Evolutionary conservation across 179 eudicot genomes (phyloP).

Genomic region (Camellia oleifera): DNA sequence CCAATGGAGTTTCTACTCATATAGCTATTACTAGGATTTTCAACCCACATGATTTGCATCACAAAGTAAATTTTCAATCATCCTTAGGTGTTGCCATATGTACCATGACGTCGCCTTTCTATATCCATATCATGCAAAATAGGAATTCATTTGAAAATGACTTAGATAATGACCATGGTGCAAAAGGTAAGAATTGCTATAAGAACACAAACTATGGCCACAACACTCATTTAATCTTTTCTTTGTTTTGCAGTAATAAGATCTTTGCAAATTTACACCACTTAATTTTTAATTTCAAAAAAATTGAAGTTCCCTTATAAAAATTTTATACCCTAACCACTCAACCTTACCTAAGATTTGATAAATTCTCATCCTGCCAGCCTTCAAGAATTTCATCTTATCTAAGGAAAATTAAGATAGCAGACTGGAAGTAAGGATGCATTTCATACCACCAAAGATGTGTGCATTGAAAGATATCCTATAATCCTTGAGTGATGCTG

Average conservation of each 20-base stretch:
- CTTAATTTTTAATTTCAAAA: neutral
- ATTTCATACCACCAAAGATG: slow-evolving; percentile 50
- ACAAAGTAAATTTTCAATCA: neutral
- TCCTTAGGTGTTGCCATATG: neutral
- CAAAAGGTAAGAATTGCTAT: neutral
- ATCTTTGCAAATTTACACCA: neutral
- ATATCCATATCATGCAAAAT: neutral
- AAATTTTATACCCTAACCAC: neutral
- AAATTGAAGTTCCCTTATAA: neutral
- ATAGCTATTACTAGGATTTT: neutral
- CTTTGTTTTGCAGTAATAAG: neutral
- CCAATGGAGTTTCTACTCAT: neutral
- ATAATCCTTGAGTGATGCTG: slow-evolving; percentile 49
- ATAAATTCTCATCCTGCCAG: neutral
- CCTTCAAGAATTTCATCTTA: neutral
- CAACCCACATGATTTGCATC: neutral
- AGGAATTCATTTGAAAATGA: neutral
- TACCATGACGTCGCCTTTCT: neutral
- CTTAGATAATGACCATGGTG: neutral
- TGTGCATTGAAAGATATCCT: slow-evolving; percentile 37
- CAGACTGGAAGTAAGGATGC: neutral
- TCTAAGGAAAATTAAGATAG: neutral
- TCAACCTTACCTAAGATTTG: neutral
- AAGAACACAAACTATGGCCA: neutral
- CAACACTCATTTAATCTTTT: neutral